phyloP scores from a whole-genome alignment of 2,329 filamentous ascomycete species.

The Sporothrix dimorphospora region DNA sequence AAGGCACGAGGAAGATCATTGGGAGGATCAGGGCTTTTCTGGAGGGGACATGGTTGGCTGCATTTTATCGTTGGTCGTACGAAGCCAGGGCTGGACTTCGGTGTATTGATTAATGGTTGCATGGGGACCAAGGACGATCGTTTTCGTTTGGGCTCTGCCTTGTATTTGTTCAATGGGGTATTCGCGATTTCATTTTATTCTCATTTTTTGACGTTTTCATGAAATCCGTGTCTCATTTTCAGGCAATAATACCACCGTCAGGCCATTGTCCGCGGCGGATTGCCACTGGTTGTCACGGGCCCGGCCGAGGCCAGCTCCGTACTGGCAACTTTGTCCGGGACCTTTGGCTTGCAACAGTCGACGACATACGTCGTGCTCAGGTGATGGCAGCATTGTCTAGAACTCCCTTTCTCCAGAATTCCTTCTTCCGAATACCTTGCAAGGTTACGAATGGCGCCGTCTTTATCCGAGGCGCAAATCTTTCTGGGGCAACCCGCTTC shows the following conservation, averaged over 20 bases:
- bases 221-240: conserved; percentile 3
- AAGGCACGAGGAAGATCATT: neutral
- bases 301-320: conserved; percentile 8
- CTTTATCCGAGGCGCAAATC: conserved; percentile 1
- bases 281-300: conserved; percentile 7
- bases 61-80: neutral
- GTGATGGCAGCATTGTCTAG: neutral
- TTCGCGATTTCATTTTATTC: neutral
- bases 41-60: neutral
- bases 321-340: neutral
- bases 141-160: neutral
- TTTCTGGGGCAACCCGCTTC: conserved; percentile 9
- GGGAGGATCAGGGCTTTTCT: neutral
- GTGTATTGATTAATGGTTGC: conserved; percentile 3
- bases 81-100: neutral
- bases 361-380: neutral
- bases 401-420: neutral
- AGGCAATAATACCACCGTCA: neutral
- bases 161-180: neutral
- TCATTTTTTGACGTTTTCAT: neutral
- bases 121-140: neutral
- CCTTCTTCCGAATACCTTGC: neutral
- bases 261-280: neutral
- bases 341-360: too few species aligned
- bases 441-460: conserved; percentile 8